A percentile compares a stretch with the other conserved stretches of the same genome.
Conservation (phyloP, 305 asterid genomes). For the Fraxinus paxiana region DNA sequence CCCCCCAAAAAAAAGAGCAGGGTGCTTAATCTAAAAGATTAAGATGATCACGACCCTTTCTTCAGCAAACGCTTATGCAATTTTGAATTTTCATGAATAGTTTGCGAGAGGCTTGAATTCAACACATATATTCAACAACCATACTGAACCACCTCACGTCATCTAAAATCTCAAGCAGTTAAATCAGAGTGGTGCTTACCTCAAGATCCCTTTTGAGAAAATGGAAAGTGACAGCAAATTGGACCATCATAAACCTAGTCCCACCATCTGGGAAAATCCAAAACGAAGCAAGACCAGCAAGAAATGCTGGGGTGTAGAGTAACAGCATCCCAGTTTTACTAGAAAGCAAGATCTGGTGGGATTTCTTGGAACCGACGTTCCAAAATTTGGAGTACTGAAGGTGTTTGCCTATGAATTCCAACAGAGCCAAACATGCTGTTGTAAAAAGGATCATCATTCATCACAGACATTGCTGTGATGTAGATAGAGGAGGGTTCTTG, state of each 20-base stretch:
- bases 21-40: no score
- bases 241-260: constrained; percentile 46
- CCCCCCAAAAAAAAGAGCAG: no score
- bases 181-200: constrained; percentile 24
- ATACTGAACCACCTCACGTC: no score
- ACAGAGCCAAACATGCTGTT: constrained; percentile 30
- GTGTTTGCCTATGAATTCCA: constrained; percentile 49
- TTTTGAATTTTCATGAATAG: neutral
- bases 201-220: constrained; percentile 63
- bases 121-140: neutral
- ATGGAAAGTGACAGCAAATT: constrained; percentile 52
- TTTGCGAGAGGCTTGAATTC: neutral
- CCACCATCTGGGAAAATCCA: constrained; percentile 40
- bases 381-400: constrained; percentile 64
- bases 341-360: constrained; percentile 15
- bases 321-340: constrained; percentile 54
- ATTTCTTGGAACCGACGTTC: constrained; percentile 32
- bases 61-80: no score
- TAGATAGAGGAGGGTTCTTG: constrained; percentile 43
- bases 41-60: no score
- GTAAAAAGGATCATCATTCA: constrained; percentile 20
- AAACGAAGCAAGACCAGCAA: constrained; percentile 44
- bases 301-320: constrained; percentile 48
- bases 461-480: constrained; percentile 22
- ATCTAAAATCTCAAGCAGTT: neutral